These are phyloP conservation scores for Cryptococcus sp. DNA, from an alignment of 1,284 basidiomycete species.

Conservation along the genomic window DNA sequence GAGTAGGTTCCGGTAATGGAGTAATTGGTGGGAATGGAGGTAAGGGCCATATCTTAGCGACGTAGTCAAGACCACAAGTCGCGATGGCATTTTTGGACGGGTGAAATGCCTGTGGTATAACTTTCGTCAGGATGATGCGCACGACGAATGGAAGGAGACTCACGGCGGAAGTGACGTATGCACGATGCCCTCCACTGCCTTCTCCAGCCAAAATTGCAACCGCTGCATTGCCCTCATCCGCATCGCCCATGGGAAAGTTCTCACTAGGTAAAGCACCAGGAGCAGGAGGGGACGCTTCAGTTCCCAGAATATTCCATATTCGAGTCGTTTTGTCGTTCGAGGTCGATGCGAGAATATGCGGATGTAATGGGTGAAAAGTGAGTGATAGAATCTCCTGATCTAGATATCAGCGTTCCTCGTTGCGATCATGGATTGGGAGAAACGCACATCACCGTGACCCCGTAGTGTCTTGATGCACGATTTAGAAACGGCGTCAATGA, in stretches of 20 bases:
- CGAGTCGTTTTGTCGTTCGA: conserved; percentile 39
- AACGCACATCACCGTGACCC: conserved; percentile 42
- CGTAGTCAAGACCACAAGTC: conserved; percentile 24
- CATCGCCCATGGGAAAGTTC: conserved; percentile 35
- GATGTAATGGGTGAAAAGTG: conserved; percentile 25
- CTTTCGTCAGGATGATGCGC: neutral
- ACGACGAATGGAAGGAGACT: conserved; percentile 4
- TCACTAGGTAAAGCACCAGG: conserved; percentile 7
- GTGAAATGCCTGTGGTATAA: conserved; percentile 25
- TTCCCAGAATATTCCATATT: conserved; percentile 40
- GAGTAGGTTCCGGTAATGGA: conserved; percentile 5
- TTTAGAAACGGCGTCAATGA: conserved; percentile 24
- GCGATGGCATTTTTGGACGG: conserved; percentile 29
- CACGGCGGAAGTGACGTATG: conserved; percentile 22
- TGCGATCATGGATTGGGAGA: neutral
- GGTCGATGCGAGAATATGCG: conserved; percentile 44
- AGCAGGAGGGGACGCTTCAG: conserved; percentile 6
- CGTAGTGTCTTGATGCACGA: conserved; percentile 17
- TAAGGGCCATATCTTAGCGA: conserved; percentile 36
- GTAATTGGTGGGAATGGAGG: conserved; percentile 23
- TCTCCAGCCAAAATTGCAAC: conserved; percentile 32
- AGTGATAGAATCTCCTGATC: conserved; percentile 30
- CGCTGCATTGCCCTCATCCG: conserved; percentile 31
- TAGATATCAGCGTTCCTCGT: neutral
- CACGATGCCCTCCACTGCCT: conserved; percentile 27